Percentiles rank a stretch among this genome's conserved stretches.
phyloP scores from a whole-genome alignment of 768 basidiomycete genomes.

The Tricholoma flavovirens region DNA sequence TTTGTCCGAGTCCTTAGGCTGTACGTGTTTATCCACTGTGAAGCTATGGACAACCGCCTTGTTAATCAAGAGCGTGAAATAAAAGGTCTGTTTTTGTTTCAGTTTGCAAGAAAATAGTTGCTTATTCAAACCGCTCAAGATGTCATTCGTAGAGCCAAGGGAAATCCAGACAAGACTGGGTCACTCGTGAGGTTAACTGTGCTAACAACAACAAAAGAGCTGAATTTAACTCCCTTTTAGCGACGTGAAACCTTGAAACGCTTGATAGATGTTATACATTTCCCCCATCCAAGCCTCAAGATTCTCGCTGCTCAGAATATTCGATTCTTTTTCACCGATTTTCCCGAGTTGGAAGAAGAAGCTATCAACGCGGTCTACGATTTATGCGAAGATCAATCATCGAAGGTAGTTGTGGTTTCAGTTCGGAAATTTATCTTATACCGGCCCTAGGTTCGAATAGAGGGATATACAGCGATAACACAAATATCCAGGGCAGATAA shows the following conservation, averaged over 20 bases:
- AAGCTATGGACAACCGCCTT: conserved; percentile 20
- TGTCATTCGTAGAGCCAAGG: conserved; percentile 40
- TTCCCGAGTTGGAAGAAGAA: conserved; percentile 66
- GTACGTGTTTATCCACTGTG: not conserved
- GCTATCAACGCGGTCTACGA: conserved; percentile 78
- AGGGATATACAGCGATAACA: conserved; percentile 60
- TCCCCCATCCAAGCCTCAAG: conserved; percentile 41
- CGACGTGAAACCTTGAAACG: conserved; percentile 45
- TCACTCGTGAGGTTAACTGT: conserved; percentile 27
- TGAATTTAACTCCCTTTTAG: conserved; percentile 25
- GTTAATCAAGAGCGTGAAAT: conserved; percentile 34
- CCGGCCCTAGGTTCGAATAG: conserved; percentile 52
- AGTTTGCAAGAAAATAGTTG: not conserved
- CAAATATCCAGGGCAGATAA: conserved; percentile 37
- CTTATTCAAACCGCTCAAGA: conserved; percentile 17
- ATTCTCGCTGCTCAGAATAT: conserved; percentile 55
- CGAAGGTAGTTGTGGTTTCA: conserved; percentile 33
- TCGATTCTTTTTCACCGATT: conserved; percentile 55
- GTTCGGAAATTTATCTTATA: conserved; percentile 1
- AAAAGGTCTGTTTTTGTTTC: conserved; percentile 19
- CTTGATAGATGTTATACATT: conserved; percentile 51
- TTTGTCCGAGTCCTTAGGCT: too few species aligned
- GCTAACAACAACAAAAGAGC: not conserved
- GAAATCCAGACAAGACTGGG: conserved; percentile 31
- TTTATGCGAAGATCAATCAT: conserved; percentile 64